Base-by-base conservation (phyloP, 2,329 filamentous ascomycete species). In the Seiridium cupressi region DNA sequence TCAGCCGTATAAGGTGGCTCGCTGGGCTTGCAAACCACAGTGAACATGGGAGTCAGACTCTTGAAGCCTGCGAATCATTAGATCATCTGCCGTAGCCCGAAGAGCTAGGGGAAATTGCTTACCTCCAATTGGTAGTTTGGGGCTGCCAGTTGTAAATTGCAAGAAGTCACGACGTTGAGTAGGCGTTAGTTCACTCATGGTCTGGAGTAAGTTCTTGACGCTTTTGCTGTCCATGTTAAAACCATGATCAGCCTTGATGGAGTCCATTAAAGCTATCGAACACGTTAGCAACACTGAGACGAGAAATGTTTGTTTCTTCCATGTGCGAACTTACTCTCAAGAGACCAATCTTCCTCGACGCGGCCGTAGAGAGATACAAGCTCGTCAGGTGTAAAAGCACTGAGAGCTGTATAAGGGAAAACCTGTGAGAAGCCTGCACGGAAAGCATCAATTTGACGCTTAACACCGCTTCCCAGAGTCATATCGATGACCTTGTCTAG, bases 221-320 rank as follows among this genome's bases (percentile, higher is more conserved):
- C 91, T 97, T 78, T 89, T 91, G 81, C 94, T 98, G 73, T 99
- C 95, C 86, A 99, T 95, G 69, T 98, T 99, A 80, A 92, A 99
- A 7, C 95, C 95, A 72, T 99, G 95, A 69, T 99, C 95, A 35
- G 95, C 95, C 79, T 99, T 99, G 79, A 99, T 94, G 0, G 94
- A 97, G 72, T 99, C 95, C 86, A 96, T 96, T 46, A 99, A 86
- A 61, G 95, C 92, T 95, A 62, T 48, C 51, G 62, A 61, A 69
- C 55, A 61, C 47, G 65, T 69, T 64, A 71, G 68, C 47, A 47
- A 8, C n/a, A 34, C 9, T 10, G 13, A 8, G 9, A 65, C 7
- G 13, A 11, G 10, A 54, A 42, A 32, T 32, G 18, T 26, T 26
- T 26, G 18, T 26, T 26, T 26, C 18, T 26, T 26, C 18, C 18